These are phyloP conservation scores for Claviceps arundinis DNA, from an alignment of 2,329 filamentous ascomycete genomes.

Conservation along the genomic window DNA sequence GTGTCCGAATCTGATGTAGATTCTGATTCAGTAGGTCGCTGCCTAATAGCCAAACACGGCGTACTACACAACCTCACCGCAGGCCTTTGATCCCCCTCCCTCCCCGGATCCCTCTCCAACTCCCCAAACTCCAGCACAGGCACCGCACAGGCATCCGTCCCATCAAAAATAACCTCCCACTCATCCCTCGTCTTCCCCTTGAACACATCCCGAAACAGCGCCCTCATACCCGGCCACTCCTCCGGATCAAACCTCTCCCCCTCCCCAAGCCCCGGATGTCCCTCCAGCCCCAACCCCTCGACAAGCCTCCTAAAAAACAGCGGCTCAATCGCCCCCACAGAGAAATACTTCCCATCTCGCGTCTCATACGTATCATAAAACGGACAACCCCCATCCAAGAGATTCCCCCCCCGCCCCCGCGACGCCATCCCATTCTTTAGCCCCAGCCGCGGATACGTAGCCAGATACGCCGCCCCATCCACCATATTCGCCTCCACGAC, in stretches of 20 bases:
- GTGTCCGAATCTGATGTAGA: too few relatives aligned
- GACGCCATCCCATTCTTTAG: conserved; percentile 51
- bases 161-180: conserved; percentile 81
- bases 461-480: conserved; percentile 69
- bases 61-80: conserved; percentile 55
- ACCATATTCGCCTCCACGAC: conserved; percentile 97
- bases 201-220: conserved; percentile 51
- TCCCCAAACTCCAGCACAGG: conserved; percentile 69
- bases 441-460: conserved; percentile 60
- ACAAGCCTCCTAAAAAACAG: conserved; percentile 66
- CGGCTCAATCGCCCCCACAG: conserved; percentile 82
- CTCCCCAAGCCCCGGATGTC: conserved; percentile 38
- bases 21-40: conserved; percentile 19
- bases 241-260: conserved; percentile 42
- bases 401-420: conserved; percentile 55
- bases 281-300: conserved; percentile 48
- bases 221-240: conserved; percentile 55
- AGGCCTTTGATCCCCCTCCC: conserved; percentile 58
- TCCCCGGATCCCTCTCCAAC: conserved; percentile 38
- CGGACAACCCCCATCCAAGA: conserved; percentile 72
- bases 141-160: conserved; percentile 85
- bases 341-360: conserved; percentile 63
- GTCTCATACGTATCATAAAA: conserved; percentile 88
- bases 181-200: conserved; percentile 55
- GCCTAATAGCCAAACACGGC: conserved; percentile 50